Percentiles rank a stretch among this genome's conserved stretches.
phyloP scores from a whole-genome alignment of 306 rosid genomes.

The Sphenostylis stenocarpa region DNA sequence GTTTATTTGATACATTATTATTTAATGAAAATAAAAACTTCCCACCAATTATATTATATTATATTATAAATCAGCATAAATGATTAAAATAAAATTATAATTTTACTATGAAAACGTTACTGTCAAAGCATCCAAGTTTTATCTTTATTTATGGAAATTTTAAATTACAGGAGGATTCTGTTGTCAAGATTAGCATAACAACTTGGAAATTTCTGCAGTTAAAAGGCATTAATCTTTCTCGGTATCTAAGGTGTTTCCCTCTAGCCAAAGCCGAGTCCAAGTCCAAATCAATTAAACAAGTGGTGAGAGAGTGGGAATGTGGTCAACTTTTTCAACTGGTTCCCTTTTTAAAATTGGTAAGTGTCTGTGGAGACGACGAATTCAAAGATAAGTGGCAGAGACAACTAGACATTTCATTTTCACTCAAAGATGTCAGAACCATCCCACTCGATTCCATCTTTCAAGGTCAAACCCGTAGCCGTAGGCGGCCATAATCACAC shows the following conservation, averaged over 20 bases:
- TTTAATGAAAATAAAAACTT: too few species aligned
- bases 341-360: not conserved
- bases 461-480: not conserved
- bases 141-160: not conserved
- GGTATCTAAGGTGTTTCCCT: too few species aligned
- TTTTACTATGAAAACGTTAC: too few species aligned
- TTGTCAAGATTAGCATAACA: not conserved
- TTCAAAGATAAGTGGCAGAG: conserved; percentile 17
- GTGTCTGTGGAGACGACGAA: not conserved
- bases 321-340: not conserved
- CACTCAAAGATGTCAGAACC: not conserved
- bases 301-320: not conserved
- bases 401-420: not conserved
- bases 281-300: not conserved
- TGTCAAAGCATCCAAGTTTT: not conserved
- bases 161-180: not conserved
- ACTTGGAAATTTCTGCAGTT: not conserved
- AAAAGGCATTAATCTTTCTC: not conserved
- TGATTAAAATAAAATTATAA: too few species aligned
- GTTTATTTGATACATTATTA: too few species aligned
- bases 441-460: not conserved
- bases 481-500: not conserved
- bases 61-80: too few species aligned
- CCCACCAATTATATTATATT: too few species aligned
- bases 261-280: not conserved